A percentile compares a stretch with the other conserved stretches of the same genome.
Evolutionary conservation across 1,284 basidiomycete genomes (phyloP).

Genomic region (Melampsora larici-populina): DNA sequence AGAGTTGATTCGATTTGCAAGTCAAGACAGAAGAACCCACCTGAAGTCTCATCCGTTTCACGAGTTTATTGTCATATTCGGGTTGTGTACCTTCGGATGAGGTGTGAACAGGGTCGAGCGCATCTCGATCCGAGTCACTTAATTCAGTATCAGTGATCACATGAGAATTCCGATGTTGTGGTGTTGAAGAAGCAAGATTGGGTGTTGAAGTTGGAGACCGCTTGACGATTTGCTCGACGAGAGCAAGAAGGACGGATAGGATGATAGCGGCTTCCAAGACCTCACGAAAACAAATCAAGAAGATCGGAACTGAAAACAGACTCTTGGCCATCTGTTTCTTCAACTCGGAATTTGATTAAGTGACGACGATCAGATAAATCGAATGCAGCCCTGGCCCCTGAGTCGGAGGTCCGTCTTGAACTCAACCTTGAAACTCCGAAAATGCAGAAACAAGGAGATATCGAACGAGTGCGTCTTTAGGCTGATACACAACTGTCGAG

Average conservation of each 20-base stretch:
- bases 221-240: constrained; percentile 69
- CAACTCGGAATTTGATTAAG: no score
- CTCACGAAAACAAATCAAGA: constrained; percentile 86
- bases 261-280: constrained; percentile 83
- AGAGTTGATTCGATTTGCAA: neutral
- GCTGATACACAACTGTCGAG: no score
- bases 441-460: no score
- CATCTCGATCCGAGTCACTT: neutral
- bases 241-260: constrained; percentile 77
- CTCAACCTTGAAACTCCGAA: no score
- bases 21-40: neutral
- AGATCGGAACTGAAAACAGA: constrained; percentile 51
- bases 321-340: neutral
- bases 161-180: neutral
- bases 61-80: constrained; percentile 4
- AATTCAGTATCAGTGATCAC: neutral
- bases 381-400: no score
- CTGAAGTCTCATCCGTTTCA: constrained; percentile 40
- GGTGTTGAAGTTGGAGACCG: neutral
- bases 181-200: neutral
- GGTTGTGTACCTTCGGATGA: neutral
- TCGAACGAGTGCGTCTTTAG: no score
- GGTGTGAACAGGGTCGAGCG: neutral
- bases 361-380: no score
- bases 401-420: no score